Base-by-base conservation (phyloP, 768 basidiomycete genomes). In the Xerocomellus chrysenteron region DNA sequence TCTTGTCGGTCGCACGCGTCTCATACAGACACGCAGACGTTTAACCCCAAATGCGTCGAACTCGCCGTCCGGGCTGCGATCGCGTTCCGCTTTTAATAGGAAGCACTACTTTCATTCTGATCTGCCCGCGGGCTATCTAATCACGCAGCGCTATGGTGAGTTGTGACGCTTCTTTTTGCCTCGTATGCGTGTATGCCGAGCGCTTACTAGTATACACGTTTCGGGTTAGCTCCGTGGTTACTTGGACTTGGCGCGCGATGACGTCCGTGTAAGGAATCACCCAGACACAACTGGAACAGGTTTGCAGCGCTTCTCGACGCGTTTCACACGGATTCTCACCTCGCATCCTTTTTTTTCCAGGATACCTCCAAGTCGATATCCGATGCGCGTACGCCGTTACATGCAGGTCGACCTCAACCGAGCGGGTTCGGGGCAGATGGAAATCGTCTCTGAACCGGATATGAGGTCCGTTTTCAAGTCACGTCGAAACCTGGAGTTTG, bases 61-160 rank as follows among this genome's bases (percentile, higher is more conserved):
- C 80, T 97, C 7, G 92, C 90, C 4, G 70, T 94, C 1, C 80
- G 90, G 7, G 87, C 93, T 0, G 91, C 94, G 0, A 65, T 94
- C 2, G 94, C 94, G 5, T 78, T 96, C 93, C 0, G 81, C 90
- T 0, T 98, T 98, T 64, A 96, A 98, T 72, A 79, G 97, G 61
- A 99, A 99, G 69, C 97, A 98, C 70, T 99, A 98, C 70, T 98
- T 98, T 72, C 98, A 99, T 67, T 82, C 92, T 5, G 97, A 98
- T 71, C 80, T 97, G 39, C 94, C 97, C 0, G 80, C 88, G 5
- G 96, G 96, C 0, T 98, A 94, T 72, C 97, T 98, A 74, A 96
- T 99, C 59, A 99, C 95, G 0, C 95, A 98, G 68, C 90, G 92
- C 59, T 97, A 98, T 72, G 83, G 92, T 92, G 58, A 61, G 64